Conservation (phyloP, 495 filamentous ascomycete species). For the Penicillium goetzii region DNA sequence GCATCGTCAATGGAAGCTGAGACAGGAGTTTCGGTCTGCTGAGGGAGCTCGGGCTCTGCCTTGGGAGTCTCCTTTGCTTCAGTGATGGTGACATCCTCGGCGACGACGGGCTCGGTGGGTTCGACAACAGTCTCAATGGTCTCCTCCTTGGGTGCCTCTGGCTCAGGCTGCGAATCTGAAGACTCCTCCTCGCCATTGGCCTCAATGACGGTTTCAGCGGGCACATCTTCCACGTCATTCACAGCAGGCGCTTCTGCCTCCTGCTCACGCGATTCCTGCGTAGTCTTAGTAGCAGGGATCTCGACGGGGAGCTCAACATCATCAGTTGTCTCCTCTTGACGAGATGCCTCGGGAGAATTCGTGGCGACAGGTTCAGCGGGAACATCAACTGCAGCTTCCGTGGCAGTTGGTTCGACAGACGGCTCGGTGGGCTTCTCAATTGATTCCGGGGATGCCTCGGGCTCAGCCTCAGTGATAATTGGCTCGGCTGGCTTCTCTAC, state of each 20-base stretch:
- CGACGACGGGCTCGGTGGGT: slow-evolving; percentile 5
- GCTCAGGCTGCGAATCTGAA: not conserved
- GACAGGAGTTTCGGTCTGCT: slow-evolving; percentile 2
- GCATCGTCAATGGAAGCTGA: slow-evolving; percentile 14
- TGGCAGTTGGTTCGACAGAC: slow-evolving; percentile 5
- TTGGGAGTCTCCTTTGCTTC: slow-evolving; percentile 7
- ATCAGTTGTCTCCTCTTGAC: not conserved
- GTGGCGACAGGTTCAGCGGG: not conserved
- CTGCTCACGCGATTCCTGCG: slow-evolving; percentile 5
- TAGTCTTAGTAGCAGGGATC: not conserved
- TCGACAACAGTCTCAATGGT: slow-evolving; percentile 1
- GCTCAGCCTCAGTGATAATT: not conserved
- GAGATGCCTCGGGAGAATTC: slow-evolving; percentile 2
- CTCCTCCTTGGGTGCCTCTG: not conserved
- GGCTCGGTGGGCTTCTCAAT: slow-evolving; percentile 13
- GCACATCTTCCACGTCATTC: not conserved
- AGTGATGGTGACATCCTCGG: not conserved
- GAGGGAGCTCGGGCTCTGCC: slow-evolving; percentile 8
- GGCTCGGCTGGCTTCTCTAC: slow-evolving; percentile 1
- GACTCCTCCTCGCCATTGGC: not conserved
- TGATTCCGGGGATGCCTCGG: slow-evolving; percentile 9
- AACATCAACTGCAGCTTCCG: slow-evolving; percentile 14
- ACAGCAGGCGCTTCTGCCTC: slow-evolving; percentile 4
- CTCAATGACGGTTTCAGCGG: not conserved
- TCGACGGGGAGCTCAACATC: not conserved